phyloP scores from a whole-genome alignment of 441 rosid genomes.

The Arabidopsis hybrid region DNA sequence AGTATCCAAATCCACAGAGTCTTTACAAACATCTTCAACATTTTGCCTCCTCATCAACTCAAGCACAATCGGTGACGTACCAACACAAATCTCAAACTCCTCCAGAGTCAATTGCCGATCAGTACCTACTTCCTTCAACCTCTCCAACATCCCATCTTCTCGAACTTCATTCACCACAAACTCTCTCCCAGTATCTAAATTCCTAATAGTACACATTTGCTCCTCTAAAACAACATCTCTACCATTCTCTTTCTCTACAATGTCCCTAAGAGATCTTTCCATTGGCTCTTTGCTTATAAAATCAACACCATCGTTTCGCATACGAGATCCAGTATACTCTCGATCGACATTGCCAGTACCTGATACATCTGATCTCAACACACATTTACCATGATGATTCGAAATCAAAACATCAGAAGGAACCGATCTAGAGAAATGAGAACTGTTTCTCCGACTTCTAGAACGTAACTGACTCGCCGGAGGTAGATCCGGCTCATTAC shows the following conservation, averaged over 20 bases:
- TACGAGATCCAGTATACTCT: conserved; percentile 41
- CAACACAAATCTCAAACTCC: conserved; percentile 90
- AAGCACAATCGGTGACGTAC: conserved; percentile 91
- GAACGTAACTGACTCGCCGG: conserved; percentile 48
- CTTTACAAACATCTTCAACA: conserved; percentile 77
- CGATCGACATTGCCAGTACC: conserved; percentile 35
- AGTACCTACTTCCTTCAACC: conserved; percentile 90
- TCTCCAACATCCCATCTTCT: conserved; percentile 87
- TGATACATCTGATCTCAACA: conserved; percentile 62
- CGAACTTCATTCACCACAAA: conserved; percentile 89
- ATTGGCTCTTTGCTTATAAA: conserved; percentile 59
- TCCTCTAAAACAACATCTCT: conserved; percentile 45
- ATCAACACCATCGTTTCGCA: conserved; percentile 36
- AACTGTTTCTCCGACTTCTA: conserved; percentile 32
- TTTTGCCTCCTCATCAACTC: conserved; percentile 97
- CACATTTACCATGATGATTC: conserved; percentile 43
- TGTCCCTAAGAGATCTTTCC: conserved; percentile 47
- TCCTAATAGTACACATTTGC: conserved; percentile 74
- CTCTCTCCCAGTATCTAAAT: conserved; percentile 88
- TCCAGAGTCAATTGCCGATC: conserved; percentile 89
- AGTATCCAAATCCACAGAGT: conserved; percentile 50
- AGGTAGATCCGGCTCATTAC: conserved; percentile 59
- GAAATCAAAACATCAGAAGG: conserved; percentile 53
- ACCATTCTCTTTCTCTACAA: conserved; percentile 45
- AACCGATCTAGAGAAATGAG: conserved; percentile 52